Evolutionary conservation across 2,329 filamentous ascomycete genomes (phyloP).

Genomic region (Cadophora sp.): DNA sequence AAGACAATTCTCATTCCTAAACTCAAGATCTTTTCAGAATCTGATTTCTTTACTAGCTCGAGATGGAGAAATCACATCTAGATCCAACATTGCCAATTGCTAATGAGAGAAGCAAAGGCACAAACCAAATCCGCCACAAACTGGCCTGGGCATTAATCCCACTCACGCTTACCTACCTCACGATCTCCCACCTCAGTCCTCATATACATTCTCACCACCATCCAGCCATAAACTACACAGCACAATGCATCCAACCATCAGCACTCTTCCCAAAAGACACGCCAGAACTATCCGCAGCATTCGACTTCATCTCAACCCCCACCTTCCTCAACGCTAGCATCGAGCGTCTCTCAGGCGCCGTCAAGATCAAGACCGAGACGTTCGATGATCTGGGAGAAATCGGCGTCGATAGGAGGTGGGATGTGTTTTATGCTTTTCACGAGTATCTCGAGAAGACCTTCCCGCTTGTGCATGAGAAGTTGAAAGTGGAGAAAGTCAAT

Average conservation of each 20-base stretch:
- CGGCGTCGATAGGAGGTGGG: conserved; percentile 16
- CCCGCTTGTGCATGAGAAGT: conserved; percentile 24
- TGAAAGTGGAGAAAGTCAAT: conserved; percentile 24
- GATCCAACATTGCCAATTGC: neutral
- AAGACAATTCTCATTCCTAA: neutral
- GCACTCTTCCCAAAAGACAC: conserved; percentile 16
- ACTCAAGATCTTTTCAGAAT: neutral
- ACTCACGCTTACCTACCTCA: neutral
- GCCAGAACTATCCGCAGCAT: conserved; percentile 13
- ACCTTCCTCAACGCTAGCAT: conserved; percentile 16
- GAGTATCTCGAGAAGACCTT: conserved; percentile 17
- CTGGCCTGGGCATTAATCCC: conserved; percentile 11
- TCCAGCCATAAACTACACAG: conserved; percentile 8
- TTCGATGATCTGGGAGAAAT: conserved; percentile 21
- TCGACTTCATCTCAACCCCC: conserved; percentile 15
- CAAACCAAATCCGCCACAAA: neutral
- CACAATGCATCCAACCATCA: conserved; percentile 18
- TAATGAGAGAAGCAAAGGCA: neutral
- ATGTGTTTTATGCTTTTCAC: conserved; percentile 20
- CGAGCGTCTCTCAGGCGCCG: conserved; percentile 18
- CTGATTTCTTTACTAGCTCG: neutral
- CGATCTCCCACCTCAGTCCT: neutral
- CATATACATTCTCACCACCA: too few relatives aligned
- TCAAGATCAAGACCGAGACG: conserved; percentile 22
- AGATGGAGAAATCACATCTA: neutral